Percentiles rank a stretch among this genome's conserved stretches.
Conservation (phyloP, 1,284 basidiomycete species). For the Ustilago esculenta region DNA sequence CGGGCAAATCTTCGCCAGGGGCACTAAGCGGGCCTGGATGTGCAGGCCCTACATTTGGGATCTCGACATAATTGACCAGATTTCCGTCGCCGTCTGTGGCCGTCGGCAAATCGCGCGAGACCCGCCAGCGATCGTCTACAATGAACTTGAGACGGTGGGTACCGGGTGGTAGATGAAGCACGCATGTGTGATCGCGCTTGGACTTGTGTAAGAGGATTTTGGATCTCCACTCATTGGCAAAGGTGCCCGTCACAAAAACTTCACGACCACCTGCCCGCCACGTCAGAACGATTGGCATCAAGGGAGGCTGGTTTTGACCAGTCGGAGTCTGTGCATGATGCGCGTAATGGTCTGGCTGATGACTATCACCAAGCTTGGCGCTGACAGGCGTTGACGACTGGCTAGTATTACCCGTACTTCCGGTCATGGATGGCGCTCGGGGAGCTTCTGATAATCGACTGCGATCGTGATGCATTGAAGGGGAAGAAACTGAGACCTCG, state of each 20-base stretch:
- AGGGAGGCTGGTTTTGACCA: constrained; percentile 11
- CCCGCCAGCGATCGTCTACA: constrained; percentile 88
- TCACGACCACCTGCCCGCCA: constrained; percentile 61
- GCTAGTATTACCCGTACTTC: constrained; percentile 10
- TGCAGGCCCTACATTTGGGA: constrained; percentile 58
- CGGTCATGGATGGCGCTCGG: constrained; percentile 9
- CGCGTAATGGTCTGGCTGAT: constrained; percentile 10
- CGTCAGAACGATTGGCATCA: constrained; percentile 45
- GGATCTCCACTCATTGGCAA: constrained; percentile 73
- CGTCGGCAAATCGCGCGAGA: constrained; percentile 79
- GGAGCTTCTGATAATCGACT: constrained; percentile 1
- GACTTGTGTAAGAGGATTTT: constrained; percentile 65
- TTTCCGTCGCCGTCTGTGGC: constrained; percentile 95
- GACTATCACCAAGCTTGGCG: constrained; percentile 2
- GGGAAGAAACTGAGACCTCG: constrained; percentile 10
- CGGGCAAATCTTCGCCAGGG: constrained; percentile 56
- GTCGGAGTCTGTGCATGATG: constrained; percentile 12
- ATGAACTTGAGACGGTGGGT: constrained; percentile 96
- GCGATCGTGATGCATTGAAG: constrained; percentile 5
- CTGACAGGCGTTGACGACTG: constrained; percentile 36
- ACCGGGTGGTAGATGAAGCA: constrained; percentile 75
- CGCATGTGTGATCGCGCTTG: constrained; percentile 57
- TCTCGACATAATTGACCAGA: constrained; percentile 82
- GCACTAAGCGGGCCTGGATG: constrained; percentile 60
- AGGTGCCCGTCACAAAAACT: constrained; percentile 73